phyloP scores from a whole-genome alignment of 768 basidiomycete species.

The Trametes coccinea region DNA sequence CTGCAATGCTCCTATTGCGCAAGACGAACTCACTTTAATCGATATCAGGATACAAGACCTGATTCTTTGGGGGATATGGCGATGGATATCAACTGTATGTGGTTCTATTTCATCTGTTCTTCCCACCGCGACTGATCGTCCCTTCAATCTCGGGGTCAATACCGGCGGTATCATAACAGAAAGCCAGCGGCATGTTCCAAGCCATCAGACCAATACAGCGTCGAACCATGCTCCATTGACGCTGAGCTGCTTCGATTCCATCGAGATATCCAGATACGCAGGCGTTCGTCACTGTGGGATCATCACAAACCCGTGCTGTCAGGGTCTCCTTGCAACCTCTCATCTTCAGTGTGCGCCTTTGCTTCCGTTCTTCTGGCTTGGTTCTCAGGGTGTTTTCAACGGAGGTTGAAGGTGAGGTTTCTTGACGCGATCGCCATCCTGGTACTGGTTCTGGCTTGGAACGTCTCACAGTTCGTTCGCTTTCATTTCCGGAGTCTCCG shows the following conservation, averaged over 20 bases:
- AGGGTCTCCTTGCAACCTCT: constrained; percentile 14
- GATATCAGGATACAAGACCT: no score
- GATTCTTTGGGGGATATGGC: not conserved
- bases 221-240: not conserved
- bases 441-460: not conserved
- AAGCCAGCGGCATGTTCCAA: constrained; percentile 8
- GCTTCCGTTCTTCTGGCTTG: constrained; percentile 12
- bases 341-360: not conserved
- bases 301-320: constrained; percentile 1
- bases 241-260: constrained; percentile 1
- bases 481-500: not conserved
- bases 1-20: no score
- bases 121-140: constrained; percentile 14
- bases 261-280: constrained; percentile 17
- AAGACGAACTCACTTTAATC: no score
- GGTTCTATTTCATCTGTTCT: not conserved
- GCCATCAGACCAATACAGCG: constrained; percentile 7
- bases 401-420: not conserved
- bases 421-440: constrained; percentile 7
- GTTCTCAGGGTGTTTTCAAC: constrained; percentile 4
- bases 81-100: not conserved
- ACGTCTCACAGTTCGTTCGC: not conserved
- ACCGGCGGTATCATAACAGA: constrained; percentile 16
- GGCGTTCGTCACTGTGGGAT: constrained; percentile 2
- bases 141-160: constrained; percentile 10